phyloP scores from a whole-genome alignment of 2,329 filamentous ascomycete species.

The Venturia nashicola region DNA sequence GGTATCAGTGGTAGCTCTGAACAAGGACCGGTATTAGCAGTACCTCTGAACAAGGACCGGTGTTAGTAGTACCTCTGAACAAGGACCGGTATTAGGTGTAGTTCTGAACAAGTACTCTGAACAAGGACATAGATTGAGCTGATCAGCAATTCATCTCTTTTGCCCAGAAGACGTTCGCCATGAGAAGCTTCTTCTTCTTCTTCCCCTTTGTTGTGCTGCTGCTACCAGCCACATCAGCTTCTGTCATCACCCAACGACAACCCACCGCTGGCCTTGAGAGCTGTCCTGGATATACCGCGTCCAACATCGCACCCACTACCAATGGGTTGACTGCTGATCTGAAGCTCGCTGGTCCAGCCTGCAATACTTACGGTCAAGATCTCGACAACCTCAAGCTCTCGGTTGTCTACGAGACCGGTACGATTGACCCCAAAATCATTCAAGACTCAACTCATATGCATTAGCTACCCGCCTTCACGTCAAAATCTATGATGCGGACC shows the following conservation, averaged over 20 bases:
- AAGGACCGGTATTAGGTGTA: too few species aligned
- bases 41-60: too few species aligned
- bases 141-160: too few species aligned
- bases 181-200: background rate
- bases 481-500: slow-evolving; percentile 57
- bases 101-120: too few species aligned
- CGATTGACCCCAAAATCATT: slow-evolving; percentile 7
- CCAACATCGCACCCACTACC: slow-evolving; percentile 40
- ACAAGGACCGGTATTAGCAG: too few species aligned
- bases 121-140: too few species aligned
- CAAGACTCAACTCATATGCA: background rate
- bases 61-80: too few species aligned
- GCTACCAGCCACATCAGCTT: background rate
- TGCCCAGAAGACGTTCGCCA: background rate
- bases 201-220: too few species aligned
- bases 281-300: slow-evolving; percentile 58
- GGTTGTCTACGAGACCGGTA: slow-evolving; percentile 51
- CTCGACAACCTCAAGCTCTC: slow-evolving; percentile 42
- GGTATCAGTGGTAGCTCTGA: too few species aligned
- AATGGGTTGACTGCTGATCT: slow-evolving; percentile 57
- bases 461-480: slow-evolving; percentile 58
- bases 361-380: slow-evolving; percentile 48
- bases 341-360: slow-evolving; percentile 52
- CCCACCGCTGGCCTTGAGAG: background rate
- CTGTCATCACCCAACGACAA: background rate